Conservation (phyloP, 805 yeast genomes). For the Candida glaebosa region DNA sequence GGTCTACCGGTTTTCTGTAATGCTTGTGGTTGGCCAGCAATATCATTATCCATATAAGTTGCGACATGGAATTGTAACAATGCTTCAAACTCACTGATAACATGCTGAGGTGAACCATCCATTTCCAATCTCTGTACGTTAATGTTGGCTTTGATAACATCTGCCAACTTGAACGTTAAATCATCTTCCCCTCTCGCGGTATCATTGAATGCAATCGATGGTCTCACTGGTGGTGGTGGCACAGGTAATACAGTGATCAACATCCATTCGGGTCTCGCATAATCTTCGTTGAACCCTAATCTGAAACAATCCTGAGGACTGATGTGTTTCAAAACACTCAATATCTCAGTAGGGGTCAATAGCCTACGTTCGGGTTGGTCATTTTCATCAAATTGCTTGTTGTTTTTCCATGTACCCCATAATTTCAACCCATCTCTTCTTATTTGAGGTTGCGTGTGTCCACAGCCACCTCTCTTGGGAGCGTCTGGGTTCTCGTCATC, state of each 20-base stretch:
- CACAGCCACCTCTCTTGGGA: slow-evolving; percentile 89
- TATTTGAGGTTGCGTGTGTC: slow-evolving; percentile 91
- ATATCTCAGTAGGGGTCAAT: slow-evolving; percentile 82
- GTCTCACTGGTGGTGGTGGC: slow-evolving; percentile 99
- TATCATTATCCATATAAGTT: slow-evolving; percentile 98
- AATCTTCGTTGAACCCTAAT: slow-evolving; percentile 91
- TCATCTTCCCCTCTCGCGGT: slow-evolving; percentile 99
- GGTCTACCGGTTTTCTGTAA: slow-evolving; percentile 98
- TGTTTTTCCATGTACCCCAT: slow-evolving; percentile 98
- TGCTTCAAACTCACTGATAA: slow-evolving; percentile 92
- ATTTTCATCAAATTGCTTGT: slow-evolving; percentile 74
- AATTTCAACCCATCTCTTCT: slow-evolving; percentile 94
- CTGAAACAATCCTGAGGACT: slow-evolving; percentile 75
- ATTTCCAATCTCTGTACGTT: slow-evolving; percentile 96
- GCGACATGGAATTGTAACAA: slow-evolving; percentile 97
- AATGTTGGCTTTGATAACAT: slow-evolving; percentile 92
- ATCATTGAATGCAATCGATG: slow-evolving; percentile 96
- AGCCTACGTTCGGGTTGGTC: slow-evolving; percentile 91
- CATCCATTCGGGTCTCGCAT: slow-evolving; percentile 99
- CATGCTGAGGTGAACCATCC: slow-evolving; percentile 99
- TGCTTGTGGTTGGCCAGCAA: slow-evolving; percentile 99
- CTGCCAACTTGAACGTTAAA: slow-evolving; percentile 95
- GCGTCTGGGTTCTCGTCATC: slow-evolving; percentile 51
- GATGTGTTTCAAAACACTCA: slow-evolving; percentile 89
- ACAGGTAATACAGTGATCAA: slow-evolving; percentile 96